phyloP scores from a whole-genome alignment of 495 filamentous ascomycete species.

The Glarea lozoyensis region DNA sequence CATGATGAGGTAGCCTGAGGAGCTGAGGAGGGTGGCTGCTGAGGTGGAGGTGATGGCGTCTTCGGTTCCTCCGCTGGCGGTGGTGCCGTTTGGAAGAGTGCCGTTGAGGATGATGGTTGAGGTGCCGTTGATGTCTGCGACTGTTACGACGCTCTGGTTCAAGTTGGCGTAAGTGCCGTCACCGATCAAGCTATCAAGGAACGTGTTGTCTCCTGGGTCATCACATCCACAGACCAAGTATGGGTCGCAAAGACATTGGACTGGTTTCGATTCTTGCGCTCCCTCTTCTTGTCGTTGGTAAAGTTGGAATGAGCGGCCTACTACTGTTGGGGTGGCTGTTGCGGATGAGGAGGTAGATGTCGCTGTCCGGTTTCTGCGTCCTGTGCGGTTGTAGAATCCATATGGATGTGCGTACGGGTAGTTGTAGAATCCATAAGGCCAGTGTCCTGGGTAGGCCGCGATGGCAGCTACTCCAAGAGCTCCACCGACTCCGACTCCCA shows the following conservation, averaged over 20 bases:
- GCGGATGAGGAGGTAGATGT: constrained; percentile 7
- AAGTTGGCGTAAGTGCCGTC: constrained; percentile 48
- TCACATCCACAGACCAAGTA: constrained; percentile 76
- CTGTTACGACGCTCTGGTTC: constrained; percentile 54
- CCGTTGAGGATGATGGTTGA: constrained; percentile 75
- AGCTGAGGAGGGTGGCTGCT: constrained; percentile 29
- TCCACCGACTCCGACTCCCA: too few relatives aligned
- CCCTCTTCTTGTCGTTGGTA: constrained; percentile 33
- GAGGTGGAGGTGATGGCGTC: constrained; percentile 26
- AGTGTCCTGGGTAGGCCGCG: constrained; percentile 46
- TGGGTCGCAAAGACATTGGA: constrained; percentile 65
- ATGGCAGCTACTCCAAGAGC: constrained; percentile 41
- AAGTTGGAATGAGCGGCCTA: neutral
- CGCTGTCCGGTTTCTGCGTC: constrained; percentile 13
- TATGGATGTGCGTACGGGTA: constrained; percentile 62
- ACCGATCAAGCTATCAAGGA: constrained; percentile 50
- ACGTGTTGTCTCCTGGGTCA: constrained; percentile 48
- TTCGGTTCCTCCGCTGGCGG: constrained; percentile 48
- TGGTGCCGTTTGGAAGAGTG: constrained; percentile 78
- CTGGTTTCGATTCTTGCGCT: constrained; percentile 49
- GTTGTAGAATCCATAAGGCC: constrained; percentile 56
- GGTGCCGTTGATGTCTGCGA: constrained; percentile 66
- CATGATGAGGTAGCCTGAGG: constrained; percentile 55
- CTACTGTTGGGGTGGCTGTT: constrained; percentile 4
- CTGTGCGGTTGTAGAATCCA: constrained; percentile 48